Evolutionary conservation across 371 early-diverging fungal genomes (phyloP), one percentile per base, ranked within the genome.

Genomic region (Lichtheimia ornata): DNA sequence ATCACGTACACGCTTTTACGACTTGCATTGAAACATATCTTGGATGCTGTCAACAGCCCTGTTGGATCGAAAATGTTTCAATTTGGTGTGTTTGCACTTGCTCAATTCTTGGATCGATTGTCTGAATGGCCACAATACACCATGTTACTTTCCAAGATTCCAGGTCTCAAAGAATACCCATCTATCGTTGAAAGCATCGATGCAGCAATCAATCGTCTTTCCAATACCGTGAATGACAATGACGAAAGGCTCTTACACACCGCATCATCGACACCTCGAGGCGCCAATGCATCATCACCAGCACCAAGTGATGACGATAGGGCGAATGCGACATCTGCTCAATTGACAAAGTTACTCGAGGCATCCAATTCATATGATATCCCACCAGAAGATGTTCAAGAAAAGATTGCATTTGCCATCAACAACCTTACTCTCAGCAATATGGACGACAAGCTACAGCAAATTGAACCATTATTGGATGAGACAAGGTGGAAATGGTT

Each of bases 61-160:
- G 76, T 87, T 1, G 84, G 88, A 7, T 85, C 94, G 30, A 91
- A 92, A 65, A 82, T 94, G 79, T 97, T 94, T 71, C 84, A 81
- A 40, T 98, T 98, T 88, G 97, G 95, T 47, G 82, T 90, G 24
- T 85, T 88, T 17, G 96, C 98, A 1, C 70, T 98, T 30, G 69
- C 77, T 45, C 93, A 95, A 65, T 96, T 97, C 70, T 84, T 85
- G 59, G 64, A 76, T n/a, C 80, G 96, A 6, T 84, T 96, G 18
- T 78, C 80, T 25, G 95, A 97, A 70, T 95, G 95, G 91, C 96
- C 97, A 0, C 88, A 91, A 55, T 96, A 93, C 61, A 91, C 94
- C 58, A 72, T 88, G 5, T 77, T 88, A 25, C 71, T 97, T 5
- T 79, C 91, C 20, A 92, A 93, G 67, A 91, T 95, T 12, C 82